Evolutionary conservation across 1,284 basidiomycete genomes (phyloP).

Genomic region (Fomitopsis betulina): DNA sequence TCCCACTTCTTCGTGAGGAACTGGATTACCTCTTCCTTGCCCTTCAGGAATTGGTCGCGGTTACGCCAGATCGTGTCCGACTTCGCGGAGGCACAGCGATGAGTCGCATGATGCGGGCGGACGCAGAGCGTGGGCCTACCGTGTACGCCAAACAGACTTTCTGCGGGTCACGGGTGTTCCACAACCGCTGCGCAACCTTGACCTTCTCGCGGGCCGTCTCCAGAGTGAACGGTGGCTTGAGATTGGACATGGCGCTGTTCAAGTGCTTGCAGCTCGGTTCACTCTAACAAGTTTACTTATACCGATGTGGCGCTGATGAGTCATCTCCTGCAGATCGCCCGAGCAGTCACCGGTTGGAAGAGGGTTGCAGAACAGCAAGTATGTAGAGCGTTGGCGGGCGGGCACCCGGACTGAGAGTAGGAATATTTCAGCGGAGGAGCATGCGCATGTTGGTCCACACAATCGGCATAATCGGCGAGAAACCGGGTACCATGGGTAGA

Average conservation of each 20-base stretch:
- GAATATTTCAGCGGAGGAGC: background rate
- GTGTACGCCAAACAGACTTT: constrained; percentile 47
- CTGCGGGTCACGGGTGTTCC: constrained; percentile 30
- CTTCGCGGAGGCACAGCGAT: constrained; percentile 8
- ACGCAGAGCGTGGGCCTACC: constrained; percentile 10
- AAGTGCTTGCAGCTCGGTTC: background rate
- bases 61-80: constrained; percentile 57
- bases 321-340: too few relatives aligned
- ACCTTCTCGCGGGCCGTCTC: constrained; percentile 31
- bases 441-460: background rate
- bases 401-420: too few relatives aligned
- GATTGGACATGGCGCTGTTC: constrained; percentile 18
- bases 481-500: background rate
- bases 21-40: constrained; percentile 41
- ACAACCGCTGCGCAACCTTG: constrained; percentile 30
- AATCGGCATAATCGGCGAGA: background rate
- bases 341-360: too few relatives aligned
- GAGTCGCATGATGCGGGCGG: background rate
- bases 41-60: constrained; percentile 46
- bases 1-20: constrained; percentile 56
- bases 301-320: too few relatives aligned
- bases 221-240: constrained; percentile 29
- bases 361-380: too few relatives aligned
- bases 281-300: too few relatives aligned
- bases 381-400: too few relatives aligned